Evolutionary conservation across 2,329 filamentous ascomycete species (phyloP).

Genomic region (Ophiostoma perfectum): DNA sequence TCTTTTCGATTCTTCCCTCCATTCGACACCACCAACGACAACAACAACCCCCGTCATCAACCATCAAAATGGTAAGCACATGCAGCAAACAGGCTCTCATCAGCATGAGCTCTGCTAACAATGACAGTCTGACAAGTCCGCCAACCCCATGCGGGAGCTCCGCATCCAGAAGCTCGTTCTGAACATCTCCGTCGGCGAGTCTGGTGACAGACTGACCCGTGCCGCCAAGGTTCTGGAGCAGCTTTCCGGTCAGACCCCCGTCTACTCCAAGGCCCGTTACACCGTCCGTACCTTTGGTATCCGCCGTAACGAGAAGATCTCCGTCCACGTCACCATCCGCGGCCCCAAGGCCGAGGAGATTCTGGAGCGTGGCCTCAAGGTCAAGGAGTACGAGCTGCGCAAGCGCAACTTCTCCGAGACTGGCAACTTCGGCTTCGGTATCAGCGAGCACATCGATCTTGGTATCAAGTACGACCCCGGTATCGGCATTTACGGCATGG

Average conservation of each 20-base stretch:
- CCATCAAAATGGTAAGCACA: conserved; percentile 37
- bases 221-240: conserved; percentile 99
- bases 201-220: conserved; percentile 99
- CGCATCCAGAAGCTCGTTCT: conserved; percentile 99
- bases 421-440: conserved; percentile 99
- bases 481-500: conserved; percentile 99
- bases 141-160: conserved; percentile 99
- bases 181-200: conserved; percentile 99
- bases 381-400: conserved; percentile 99
- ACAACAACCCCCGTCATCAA: conserved; percentile 4
- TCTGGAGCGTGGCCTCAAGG: conserved; percentile 99
- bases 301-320: conserved; percentile 99
- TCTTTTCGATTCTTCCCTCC: conserved; percentile 18
- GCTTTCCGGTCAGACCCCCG: conserved; percentile 97
- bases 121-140: conserved; percentile 72
- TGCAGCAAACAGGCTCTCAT: not conserved
- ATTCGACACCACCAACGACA: conserved; percentile 14
- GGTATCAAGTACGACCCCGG: conserved; percentile 99
- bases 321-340: conserved; percentile 98
- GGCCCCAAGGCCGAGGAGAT: conserved; percentile 98
- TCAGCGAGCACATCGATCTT: conserved; percentile 99
- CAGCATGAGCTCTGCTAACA: not conserved
- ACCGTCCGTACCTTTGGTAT: conserved; percentile 99
- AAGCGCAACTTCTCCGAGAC: conserved; percentile 99
- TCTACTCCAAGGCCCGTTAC: conserved; percentile 99